Percentiles rank a stretch among this genome's conserved stretches.
Conservation (phyloP, 164 flowering plant genomes). For the Magnolia officinalis region DNA sequence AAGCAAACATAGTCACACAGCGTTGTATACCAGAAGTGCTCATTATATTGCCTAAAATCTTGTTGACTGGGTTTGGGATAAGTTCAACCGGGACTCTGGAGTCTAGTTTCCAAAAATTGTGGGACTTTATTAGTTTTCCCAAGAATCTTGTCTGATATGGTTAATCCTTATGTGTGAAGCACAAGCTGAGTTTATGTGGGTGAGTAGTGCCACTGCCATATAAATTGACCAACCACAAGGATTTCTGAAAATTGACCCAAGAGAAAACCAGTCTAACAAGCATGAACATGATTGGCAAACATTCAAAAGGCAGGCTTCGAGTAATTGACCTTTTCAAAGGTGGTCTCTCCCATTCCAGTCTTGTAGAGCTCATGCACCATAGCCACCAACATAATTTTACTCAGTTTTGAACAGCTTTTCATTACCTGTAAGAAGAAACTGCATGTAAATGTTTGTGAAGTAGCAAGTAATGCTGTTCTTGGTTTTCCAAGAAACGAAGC, state of each 20-base stretch:
- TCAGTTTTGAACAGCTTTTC: slow-evolving; percentile 58
- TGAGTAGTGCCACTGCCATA: background rate
- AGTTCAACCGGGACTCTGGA: too few species aligned
- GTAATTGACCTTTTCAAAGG: slow-evolving; percentile 76
- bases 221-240: background rate
- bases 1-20: too few species aligned
- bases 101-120: too few species aligned
- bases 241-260: background rate
- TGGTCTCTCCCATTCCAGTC: slow-evolving; percentile 89
- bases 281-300: background rate
- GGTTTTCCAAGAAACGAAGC: background rate
- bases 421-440: slow-evolving; percentile 56
- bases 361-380: slow-evolving; percentile 90
- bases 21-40: too few species aligned
- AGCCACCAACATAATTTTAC: slow-evolving; percentile 85
- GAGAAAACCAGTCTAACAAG: background rate
- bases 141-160: background rate
- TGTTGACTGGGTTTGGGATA: too few species aligned
- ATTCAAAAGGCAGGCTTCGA: background rate
- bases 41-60: too few species aligned
- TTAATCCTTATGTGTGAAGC: background rate
- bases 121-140: background rate
- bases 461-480: background rate
- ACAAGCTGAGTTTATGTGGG: background rate
- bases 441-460: background rate